Conservation (phyloP, 371 early-diverging fungal species). For the Mucor racemosus region DNA sequence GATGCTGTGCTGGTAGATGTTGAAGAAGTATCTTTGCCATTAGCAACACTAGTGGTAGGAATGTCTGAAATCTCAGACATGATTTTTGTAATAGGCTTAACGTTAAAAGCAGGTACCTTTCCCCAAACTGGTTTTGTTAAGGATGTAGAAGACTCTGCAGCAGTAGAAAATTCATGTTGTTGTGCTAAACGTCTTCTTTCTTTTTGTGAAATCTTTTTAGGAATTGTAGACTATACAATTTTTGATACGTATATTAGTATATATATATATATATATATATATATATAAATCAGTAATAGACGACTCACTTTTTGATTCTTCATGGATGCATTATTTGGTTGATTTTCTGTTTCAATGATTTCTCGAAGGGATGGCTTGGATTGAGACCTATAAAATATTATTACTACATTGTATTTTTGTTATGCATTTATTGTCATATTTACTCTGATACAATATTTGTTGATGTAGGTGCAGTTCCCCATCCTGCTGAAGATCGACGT, state of each 20-base stretch:
- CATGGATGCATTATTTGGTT: neutral
- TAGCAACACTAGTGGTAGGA: neutral
- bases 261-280: no score
- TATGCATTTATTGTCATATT: neutral
- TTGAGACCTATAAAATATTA: neutral
- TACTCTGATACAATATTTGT: neutral
- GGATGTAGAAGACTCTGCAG: conserved; percentile 16
- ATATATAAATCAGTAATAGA: no score
- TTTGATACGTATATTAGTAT: neutral
- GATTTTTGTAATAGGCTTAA: conserved; percentile 11
- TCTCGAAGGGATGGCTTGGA: conserved; percentile 37
- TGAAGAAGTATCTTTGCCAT: neutral
- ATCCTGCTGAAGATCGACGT: conserved; percentile 16
- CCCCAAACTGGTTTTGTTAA: conserved; percentile 50
- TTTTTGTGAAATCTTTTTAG: conserved; percentile 54
- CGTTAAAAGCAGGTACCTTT: conserved; percentile 20
- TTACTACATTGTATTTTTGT: neutral
- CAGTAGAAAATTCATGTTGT: conserved; percentile 31
- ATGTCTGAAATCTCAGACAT: neutral
- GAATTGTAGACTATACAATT: conserved; percentile 9
- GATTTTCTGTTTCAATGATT: conserved; percentile 36
- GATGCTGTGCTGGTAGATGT: neutral
- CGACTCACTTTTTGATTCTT: conserved; percentile 23
- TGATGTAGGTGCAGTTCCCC: neutral
- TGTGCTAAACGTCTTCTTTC: conserved; percentile 44